Percentiles rank a stretch among this genome's conserved stretches.
These are phyloP conservation scores for Gryganskiella cystojenkinii DNA, from an alignment of 192 early-diverging fungal genomes.

Conservation along the genomic window DNA sequence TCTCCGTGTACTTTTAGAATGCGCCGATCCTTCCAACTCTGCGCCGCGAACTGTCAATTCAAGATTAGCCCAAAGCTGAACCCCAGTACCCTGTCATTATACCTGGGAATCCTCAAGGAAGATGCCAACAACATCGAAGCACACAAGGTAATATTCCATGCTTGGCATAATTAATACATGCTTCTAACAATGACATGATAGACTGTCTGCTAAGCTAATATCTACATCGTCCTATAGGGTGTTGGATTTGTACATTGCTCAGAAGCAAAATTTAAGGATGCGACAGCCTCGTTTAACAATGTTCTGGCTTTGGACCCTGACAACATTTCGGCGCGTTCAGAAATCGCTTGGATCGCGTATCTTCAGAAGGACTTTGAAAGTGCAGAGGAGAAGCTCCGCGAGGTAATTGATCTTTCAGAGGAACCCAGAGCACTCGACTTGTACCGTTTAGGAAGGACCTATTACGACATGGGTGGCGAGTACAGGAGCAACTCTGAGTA, in stretches of 20 bases:
- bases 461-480: constrained; percentile 82
- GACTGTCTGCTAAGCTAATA: not conserved
- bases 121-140: constrained; percentile 58
- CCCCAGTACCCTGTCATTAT: constrained; percentile 64
- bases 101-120: constrained; percentile 60
- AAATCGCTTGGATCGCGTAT: constrained; percentile 75
- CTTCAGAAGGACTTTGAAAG: constrained; percentile 60
- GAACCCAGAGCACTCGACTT: constrained; percentile 61
- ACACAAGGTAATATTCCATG: constrained; percentile 56
- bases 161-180: no score
- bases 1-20: constrained; percentile 56
- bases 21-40: constrained; percentile 62
- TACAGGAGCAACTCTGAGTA: constrained; percentile 68
- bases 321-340: constrained; percentile 67
- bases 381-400: constrained; percentile 63
- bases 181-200: not conserved
- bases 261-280: constrained; percentile 66
- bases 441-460: constrained; percentile 76
- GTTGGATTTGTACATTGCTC: constrained; percentile 65
- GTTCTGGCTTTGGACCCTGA: constrained; percentile 57
- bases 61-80: constrained; percentile 65
- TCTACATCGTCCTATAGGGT: constrained; percentile 53
- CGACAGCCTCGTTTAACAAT: constrained; percentile 63
- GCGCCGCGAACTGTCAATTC: constrained; percentile 70
- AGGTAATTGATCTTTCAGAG: constrained; percentile 63